Base-by-base conservation (phyloP, 1,284 basidiomycete genomes). In the Sanguinoderma infundibulare region DNA sequence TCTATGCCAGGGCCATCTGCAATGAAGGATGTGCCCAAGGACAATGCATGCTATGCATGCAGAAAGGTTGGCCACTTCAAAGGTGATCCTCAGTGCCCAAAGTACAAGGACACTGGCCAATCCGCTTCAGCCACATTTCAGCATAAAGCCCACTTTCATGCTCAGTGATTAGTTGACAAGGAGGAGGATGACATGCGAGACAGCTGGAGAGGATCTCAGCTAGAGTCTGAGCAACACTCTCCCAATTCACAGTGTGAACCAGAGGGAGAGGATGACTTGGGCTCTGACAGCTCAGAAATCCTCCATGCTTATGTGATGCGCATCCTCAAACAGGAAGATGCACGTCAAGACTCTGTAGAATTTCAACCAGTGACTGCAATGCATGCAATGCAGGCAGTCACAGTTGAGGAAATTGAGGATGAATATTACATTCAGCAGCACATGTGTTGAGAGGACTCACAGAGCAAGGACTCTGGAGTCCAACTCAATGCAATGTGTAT, bases 171-270 rank as follows among this genome's bases (percentile, higher is more conserved):
- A 1, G 28, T 6, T 8, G 17, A 26, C 17, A 20, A 32, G 2
- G 58, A 38, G 12, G 20, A 15, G 8, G 46, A 50, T n/a, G 20
- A 36, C 12, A 1, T 9, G 2, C 12, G 20, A 22, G 36, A 42
- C 24, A 26, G 26, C 2, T 55, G 59, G 59, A 53, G 54, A 5
- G 53, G 57, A 1, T 59, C 57, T 3, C 57, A 59, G 30, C 53
- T n/a, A n/a, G n/a, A 59, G 6, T 59, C 52, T 1, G 57, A 59
- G 17, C 17, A 14, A n/a, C 30, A 49, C 2, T 35, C 36, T 24
- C 30, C 24, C 1, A 12, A 10, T 17, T 15, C 35, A 14, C 22
- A 10, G 12, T 14, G 4, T 39, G 30, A 14, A 17, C 40, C n/a
- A 12, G 39, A 47, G n/a, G 40, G 35, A 7, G 35, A 30, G 40